phyloP scores from a whole-genome alignment of 2,329 filamentous ascomycete genomes.

The Cordyceps sp. region DNA sequence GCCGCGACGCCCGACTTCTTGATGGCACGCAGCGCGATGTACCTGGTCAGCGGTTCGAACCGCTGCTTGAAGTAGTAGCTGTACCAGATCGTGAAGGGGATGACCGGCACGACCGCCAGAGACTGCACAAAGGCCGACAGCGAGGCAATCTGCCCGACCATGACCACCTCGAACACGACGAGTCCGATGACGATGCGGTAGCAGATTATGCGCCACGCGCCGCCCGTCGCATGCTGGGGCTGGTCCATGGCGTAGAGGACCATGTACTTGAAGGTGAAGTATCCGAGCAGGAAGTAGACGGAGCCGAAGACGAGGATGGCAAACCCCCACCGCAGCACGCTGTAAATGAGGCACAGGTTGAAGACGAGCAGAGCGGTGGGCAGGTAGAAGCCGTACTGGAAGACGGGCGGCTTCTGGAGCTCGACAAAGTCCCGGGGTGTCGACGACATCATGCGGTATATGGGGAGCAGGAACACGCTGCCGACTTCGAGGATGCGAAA shows the following conservation, averaged over 20 bases:
- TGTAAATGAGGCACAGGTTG: constrained; percentile 92
- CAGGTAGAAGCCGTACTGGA: constrained; percentile 92
- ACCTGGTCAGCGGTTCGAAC: constrained; percentile 79
- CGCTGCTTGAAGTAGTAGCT: constrained; percentile 63
- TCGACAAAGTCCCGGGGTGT: constrained; percentile 83
- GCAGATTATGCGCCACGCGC: constrained; percentile 93
- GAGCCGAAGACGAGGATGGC: constrained; percentile 68
- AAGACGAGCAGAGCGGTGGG: constrained; percentile 86
- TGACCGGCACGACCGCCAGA: constrained; percentile 56
- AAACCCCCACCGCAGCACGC: constrained; percentile 65
- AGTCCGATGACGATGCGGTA: constrained; percentile 77
- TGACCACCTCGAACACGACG: constrained; percentile 77
- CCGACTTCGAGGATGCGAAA: constrained; percentile 86
- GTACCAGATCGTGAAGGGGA: constrained; percentile 76
- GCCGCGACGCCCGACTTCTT: constrained; percentile 32
- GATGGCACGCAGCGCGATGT: constrained; percentile 82
- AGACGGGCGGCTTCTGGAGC: constrained; percentile 64
- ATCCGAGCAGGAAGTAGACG: constrained; percentile 68
- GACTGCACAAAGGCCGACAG: constrained; percentile 58
- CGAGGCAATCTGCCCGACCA: constrained; percentile 71
- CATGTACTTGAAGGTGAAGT: constrained; percentile 94
- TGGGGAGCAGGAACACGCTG: constrained; percentile 66
- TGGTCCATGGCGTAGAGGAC: constrained; percentile 97
- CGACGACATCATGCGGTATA: constrained; percentile 60
- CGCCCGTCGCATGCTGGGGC: constrained; percentile 80